Conservation (phyloP, 495 filamentous ascomycete genomes). For the Penicillium ochrochloron region DNA sequence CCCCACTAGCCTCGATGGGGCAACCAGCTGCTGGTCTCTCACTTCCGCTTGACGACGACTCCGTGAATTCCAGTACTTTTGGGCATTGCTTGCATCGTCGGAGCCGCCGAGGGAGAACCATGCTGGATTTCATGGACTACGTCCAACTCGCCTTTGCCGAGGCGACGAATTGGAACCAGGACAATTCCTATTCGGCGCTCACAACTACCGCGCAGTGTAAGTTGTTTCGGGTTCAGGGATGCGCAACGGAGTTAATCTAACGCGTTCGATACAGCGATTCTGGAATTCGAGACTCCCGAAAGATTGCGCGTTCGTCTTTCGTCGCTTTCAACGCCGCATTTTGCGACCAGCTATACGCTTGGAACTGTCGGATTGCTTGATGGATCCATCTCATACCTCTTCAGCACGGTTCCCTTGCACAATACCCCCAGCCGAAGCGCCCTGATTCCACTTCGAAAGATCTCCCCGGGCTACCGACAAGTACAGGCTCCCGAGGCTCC, state of each 20-base stretch:
- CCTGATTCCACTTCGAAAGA: conserved; percentile 63
- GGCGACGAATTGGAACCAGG: conserved; percentile 84
- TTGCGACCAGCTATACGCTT: conserved; percentile 88
- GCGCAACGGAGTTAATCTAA: conserved; percentile 9
- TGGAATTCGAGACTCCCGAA: conserved; percentile 85
- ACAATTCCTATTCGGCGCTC: conserved; percentile 89
- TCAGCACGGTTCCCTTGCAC: conserved; percentile 75
- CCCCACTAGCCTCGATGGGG: conserved; percentile 38
- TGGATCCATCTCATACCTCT: conserved; percentile 89
- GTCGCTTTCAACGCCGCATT: conserved; percentile 87
- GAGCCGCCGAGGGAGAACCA: conserved; percentile 38
- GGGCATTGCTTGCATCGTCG: neutral
- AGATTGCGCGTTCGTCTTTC: conserved; percentile 76
- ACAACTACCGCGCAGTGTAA: conserved; percentile 84
- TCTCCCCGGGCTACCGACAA: conserved; percentile 74
- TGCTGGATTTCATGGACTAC: conserved; percentile 99
- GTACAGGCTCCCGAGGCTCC: conserved; percentile 51
- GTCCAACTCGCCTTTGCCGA: conserved; percentile 91
- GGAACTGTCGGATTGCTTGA: conserved; percentile 85
- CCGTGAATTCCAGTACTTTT: neutral
- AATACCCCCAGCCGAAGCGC: conserved; percentile 59
- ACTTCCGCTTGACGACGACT: neutral
- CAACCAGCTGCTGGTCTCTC: conserved; percentile 35
- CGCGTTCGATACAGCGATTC: conserved; percentile 61
- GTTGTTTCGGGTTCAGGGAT: conserved; percentile 17